Conservation (phyloP, 2,329 filamentous ascomycete species). For the Aspergillus novoparasiticus region DNA sequence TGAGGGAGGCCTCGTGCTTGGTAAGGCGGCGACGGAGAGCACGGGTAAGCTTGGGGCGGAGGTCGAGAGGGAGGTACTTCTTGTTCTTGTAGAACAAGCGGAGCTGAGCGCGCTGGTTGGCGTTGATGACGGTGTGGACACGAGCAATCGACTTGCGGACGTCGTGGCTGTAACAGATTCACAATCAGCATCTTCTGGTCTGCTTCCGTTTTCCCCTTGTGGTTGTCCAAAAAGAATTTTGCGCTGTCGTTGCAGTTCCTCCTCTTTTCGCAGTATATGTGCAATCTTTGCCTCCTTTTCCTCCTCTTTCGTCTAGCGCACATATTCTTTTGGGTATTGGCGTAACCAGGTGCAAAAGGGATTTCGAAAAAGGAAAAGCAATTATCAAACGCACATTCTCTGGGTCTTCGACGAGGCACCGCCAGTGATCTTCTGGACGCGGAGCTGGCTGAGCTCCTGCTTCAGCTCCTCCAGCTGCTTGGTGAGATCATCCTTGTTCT, state of each 20-base stretch:
- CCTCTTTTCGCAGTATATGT: slow-evolving; percentile 8
- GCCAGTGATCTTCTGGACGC: slow-evolving; percentile 95
- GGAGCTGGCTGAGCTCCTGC: slow-evolving; percentile 92
- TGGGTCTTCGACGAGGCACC: slow-evolving; percentile 94
- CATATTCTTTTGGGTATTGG: not conserved
- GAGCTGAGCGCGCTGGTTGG: slow-evolving; percentile 97
- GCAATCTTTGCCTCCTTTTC: slow-evolving; percentile 4
- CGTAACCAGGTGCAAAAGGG: not conserved
- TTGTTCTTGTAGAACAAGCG: slow-evolving; percentile 99
- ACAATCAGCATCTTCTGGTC: slow-evolving; percentile 29
- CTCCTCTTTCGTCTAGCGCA: not conserved
- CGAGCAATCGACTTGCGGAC: slow-evolving; percentile 99
- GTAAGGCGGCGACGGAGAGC: slow-evolving; percentile 95
- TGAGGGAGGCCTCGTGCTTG: slow-evolving; percentile 81
- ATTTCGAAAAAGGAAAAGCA: slow-evolving; percentile 2
- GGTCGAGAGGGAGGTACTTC: slow-evolving; percentile 98
- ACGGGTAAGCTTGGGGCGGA: slow-evolving; percentile 97
- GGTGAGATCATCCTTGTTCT: slow-evolving; percentile 97
- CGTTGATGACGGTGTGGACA: slow-evolving; percentile 99
- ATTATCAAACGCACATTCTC: slow-evolving; percentile 76
- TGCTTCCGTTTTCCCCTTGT: not conserved
- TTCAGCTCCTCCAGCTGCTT: slow-evolving; percentile 96
- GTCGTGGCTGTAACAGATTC: slow-evolving; percentile 72
- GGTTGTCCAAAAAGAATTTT: not conserved
- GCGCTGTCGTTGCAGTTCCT: slow-evolving; percentile 1